These are phyloP conservation scores for Pseudevernia furfuracea DNA, from an alignment of 495 filamentous ascomycete species.

Conservation along the genomic window DNA sequence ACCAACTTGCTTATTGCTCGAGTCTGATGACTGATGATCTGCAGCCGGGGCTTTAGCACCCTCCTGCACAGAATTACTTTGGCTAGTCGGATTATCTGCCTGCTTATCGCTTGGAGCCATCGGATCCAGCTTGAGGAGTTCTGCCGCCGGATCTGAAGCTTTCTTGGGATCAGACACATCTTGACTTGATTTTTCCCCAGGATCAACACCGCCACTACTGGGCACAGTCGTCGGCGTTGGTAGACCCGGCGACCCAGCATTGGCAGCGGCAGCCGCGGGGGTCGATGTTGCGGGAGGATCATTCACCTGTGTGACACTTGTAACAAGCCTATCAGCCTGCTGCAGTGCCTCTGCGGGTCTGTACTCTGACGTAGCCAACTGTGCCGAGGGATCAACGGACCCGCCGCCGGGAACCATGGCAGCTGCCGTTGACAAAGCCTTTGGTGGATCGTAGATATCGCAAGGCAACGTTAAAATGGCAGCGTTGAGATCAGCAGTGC, in stretches of 20 bases:
- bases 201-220: neutral
- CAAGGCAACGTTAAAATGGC: slow-evolving; percentile 16
- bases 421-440: slow-evolving; percentile 9
- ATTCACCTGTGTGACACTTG: neutral
- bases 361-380: neutral
- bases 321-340: neutral
- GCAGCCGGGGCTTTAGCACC: no score
- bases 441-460: slow-evolving; percentile 21
- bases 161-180: neutral
- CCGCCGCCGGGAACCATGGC: slow-evolving; percentile 6
- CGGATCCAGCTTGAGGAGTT: neutral
- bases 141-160: neutral
- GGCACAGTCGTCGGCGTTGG: neutral
- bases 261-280: neutral
- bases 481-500: slow-evolving; percentile 8
- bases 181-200: neutral
- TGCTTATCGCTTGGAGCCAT: neutral
- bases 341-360: neutral
- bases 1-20: no score
- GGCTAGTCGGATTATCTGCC: neutral
- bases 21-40: no score
- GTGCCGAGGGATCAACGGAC: neutral
- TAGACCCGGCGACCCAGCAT: slow-evolving; percentile 8
- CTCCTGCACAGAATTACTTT: no score
- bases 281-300: neutral